These are phyloP conservation scores for Castanospermum australe DNA, from an alignment of 306 rosid species.

Conservation along the genomic window DNA sequence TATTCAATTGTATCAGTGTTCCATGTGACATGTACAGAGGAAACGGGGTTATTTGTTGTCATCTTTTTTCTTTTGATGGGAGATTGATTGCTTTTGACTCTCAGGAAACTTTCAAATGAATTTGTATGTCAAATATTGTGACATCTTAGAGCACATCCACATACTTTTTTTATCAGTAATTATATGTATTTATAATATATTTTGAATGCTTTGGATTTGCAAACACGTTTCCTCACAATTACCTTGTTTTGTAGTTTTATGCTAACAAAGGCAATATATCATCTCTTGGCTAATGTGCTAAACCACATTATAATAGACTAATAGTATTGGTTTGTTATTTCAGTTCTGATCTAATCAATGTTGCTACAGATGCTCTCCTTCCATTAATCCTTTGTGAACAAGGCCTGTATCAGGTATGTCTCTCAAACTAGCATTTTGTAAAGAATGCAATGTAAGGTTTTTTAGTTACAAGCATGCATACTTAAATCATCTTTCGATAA, in stretches of 20 bases:
- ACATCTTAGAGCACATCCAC: background rate
- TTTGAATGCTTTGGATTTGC: constrained; percentile 1
- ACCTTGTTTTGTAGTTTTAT: constrained; percentile 3
- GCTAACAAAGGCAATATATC: constrained; percentile 6
- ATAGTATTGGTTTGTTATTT: constrained; percentile 16
- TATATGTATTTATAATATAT: background rate
- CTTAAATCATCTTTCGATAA: background rate
- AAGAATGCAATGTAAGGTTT: background rate
- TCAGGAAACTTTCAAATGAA: background rate
- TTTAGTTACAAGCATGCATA: background rate
- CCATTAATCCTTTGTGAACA: constrained; percentile 90
- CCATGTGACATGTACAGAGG: background rate
- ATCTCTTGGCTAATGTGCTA: background rate
- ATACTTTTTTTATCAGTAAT: background rate
- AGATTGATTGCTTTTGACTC: background rate
- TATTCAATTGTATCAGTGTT: background rate
- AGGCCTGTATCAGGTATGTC: constrained; percentile 74
- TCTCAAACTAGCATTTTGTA: constrained; percentile 12
- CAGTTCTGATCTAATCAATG: constrained; percentile 83
- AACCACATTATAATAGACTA: constrained; percentile 11
- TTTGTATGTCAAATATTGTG: background rate
- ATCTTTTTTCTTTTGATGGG: background rate
- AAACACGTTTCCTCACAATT: background rate
- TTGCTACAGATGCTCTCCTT: constrained; percentile 96
- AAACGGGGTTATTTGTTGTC: background rate